Evolutionary conservation across 139 green algal genomes (phyloP).

Genomic region (Dunaliella primolecta): DNA sequence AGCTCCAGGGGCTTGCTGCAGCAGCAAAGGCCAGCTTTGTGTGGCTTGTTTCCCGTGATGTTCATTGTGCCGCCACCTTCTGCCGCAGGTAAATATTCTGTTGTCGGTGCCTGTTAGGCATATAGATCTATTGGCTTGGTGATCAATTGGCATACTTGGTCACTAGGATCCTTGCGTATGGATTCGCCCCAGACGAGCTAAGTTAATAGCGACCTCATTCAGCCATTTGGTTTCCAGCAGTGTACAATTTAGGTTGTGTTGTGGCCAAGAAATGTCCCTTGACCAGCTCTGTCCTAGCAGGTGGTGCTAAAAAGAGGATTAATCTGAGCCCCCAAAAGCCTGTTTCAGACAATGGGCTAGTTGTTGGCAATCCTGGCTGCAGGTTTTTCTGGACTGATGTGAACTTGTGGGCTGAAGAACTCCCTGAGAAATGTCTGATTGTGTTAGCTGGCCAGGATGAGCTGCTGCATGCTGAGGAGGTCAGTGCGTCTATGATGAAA

Average conservation of each 20-base stretch:
- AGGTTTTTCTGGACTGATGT: slow-evolving; percentile 44
- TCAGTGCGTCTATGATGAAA: too few species aligned
- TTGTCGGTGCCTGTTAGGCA: slow-evolving; percentile 37
- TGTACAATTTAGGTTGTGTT: too few species aligned
- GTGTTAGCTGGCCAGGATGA: slow-evolving; percentile 43
- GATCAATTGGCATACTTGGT: slow-evolving; percentile 32
- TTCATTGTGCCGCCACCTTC: slow-evolving; percentile 13
- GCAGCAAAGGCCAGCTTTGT: slow-evolving; percentile 19
- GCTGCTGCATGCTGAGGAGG: slow-evolving; percentile 38
- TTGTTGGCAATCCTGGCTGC: too few species aligned
- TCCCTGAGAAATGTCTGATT: slow-evolving; percentile 31
- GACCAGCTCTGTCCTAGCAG: too few species aligned
- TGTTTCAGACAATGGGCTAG: too few species aligned
- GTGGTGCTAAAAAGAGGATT: too few species aligned
- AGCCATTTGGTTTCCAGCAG: too few species aligned
- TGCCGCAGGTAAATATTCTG: slow-evolving; percentile 33
- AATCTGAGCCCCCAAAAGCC: too few species aligned
- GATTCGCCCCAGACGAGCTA: too few species aligned
- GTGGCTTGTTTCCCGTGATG: slow-evolving; percentile 9
- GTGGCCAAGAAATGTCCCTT: too few species aligned
- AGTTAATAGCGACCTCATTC: too few species aligned
- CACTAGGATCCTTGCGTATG: slow-evolving; percentile 44
- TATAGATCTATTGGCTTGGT: slow-evolving; percentile 28
- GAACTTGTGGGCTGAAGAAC: slow-evolving; percentile 41
- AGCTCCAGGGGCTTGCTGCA: slow-evolving; percentile 25